phyloP scores from a whole-genome alignment of 176 grass and related monocot genomes.

The Carex pumila region DNA sequence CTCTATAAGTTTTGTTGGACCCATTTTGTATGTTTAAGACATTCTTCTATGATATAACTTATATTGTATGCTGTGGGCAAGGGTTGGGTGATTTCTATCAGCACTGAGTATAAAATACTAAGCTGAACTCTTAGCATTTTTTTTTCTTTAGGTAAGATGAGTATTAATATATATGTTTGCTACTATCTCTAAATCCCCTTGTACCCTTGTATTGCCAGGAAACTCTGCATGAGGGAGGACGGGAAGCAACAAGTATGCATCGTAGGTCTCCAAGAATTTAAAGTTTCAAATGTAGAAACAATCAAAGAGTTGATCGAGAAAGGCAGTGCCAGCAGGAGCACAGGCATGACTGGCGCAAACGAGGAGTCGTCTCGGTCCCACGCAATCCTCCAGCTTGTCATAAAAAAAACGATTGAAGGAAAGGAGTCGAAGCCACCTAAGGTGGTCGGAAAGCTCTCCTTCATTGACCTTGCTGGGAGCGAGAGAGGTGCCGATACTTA shows the following conservation, averaged over 20 bases:
- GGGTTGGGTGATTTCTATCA: background rate
- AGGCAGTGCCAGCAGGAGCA: slow-evolving; percentile 39
- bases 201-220: slow-evolving; percentile 12
- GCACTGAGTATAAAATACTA: background rate
- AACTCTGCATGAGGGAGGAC: slow-evolving; percentile 55
- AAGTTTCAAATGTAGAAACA: slow-evolving; percentile 40
- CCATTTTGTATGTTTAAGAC: background rate
- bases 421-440: slow-evolving; percentile 37
- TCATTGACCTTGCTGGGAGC: slow-evolving; percentile 49
- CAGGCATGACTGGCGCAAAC: slow-evolving; percentile 45
- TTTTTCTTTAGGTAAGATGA: background rate
- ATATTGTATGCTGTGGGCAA: background rate
- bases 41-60: background rate
- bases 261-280: slow-evolving; percentile 47
- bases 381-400: slow-evolving; percentile 45
- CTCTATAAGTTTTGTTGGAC: background rate
- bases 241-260: slow-evolving; percentile 57
- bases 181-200: background rate
- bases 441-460: slow-evolving; percentile 44
- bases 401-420: slow-evolving; percentile 27
- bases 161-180: background rate
- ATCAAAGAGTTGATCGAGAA: slow-evolving; percentile 45
- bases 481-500: slow-evolving; percentile 43
- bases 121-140: background rate
- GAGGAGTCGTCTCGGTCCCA: slow-evolving; percentile 50